Base-by-base conservation (phyloP, 208 protist species). In the Trypanosoma vivax region DNA sequence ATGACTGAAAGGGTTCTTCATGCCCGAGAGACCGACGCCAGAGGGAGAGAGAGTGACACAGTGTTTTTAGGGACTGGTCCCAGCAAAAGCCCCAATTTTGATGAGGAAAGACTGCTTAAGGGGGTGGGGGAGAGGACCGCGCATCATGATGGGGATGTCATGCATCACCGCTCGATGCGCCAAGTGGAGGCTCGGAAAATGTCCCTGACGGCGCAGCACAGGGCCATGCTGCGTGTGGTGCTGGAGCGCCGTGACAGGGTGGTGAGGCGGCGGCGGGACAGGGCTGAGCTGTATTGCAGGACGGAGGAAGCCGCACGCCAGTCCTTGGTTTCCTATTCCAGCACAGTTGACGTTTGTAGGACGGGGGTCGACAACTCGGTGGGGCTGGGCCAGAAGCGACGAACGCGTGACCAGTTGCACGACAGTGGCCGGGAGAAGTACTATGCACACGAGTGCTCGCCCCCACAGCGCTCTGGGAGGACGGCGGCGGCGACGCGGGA, bases 1-100 rank as follows among this genome's bases (percentile, higher is more conserved):
- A 64, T 76, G 60, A 85, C 73, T n/a, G 38, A 51, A 5, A 57
- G 50, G 0, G 72, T 59, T 0, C 55, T 80, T 13, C 65, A n/a
- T n/a, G n/a, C 67, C 39, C 49, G 59, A 28, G 66, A 23, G 1
- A 23, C 23, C 3, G 48, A 52, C 18, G 29, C 41, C 19, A 23
- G 18, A 27, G 43, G 25, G 9, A 13, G 19, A 40, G 5, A 51
- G 7, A n/a, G 23, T 35, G 31, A 52, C 27, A 16, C 18, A 37
- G 38, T 3, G 3, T 11, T 37, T 9, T n/a, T n/a, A n/a, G n/a
- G n/a, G n/a, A n/a, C n/a, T n/a, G n/a, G n/a, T n/a, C n/a, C n/a
- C n/a, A n/a, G n/a, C n/a, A n/a, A n/a, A n/a, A n/a, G n/a, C n/a
- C n/a, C n/a, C n/a, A n/a, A n/a, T n/a, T n/a, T n/a, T n/a, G n/a